A percentile compares a stretch with the other conserved stretches of the same genome.
phyloP scores from a whole-genome alignment of 306 rosid species.

The Vigna radiata region DNA sequence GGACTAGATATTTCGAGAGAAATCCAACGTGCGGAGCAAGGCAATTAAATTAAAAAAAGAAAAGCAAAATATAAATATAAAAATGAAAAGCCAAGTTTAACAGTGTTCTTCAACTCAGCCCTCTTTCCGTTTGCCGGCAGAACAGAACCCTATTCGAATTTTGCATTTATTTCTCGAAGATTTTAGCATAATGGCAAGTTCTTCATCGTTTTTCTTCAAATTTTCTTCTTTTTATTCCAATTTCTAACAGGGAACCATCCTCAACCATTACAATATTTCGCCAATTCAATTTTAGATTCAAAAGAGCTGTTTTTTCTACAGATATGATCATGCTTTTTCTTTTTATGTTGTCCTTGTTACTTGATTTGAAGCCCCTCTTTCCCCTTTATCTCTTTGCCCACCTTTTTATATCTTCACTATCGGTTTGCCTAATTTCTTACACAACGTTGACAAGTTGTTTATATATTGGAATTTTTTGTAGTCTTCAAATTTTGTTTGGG shows the following conservation, averaged over 20 bases:
- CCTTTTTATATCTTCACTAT: neutral
- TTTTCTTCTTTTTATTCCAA: neutral
- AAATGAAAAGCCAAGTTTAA: neutral
- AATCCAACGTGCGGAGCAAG: slow-evolving; percentile 15
- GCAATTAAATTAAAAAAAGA: neutral
- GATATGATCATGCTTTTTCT: neutral
- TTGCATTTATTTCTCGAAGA: neutral
- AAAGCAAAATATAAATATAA: neutral
- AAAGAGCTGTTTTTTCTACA: neutral
- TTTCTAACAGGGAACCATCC: slow-evolving; percentile 20
- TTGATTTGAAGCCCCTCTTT: slow-evolving; percentile 4
- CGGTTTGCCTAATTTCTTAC: neutral
- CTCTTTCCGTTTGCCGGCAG: neutral
- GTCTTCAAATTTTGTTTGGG: neutral
- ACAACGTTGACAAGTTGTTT: neutral
- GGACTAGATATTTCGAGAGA: neutral
- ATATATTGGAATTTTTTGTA: neutral
- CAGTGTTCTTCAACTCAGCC: neutral
- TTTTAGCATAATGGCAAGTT: slow-evolving; percentile 38
- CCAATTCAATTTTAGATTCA: neutral
- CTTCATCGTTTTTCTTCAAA: neutral
- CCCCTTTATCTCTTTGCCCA: neutral
- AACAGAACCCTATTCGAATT: slow-evolving; percentile 43
- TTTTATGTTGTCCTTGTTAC: neutral
- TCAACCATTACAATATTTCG: neutral